A percentile compares a stretch with the other conserved stretches of the same genome.
Conservation (phyloP, 345 rosid genomes). For the Combretum micranthum region DNA sequence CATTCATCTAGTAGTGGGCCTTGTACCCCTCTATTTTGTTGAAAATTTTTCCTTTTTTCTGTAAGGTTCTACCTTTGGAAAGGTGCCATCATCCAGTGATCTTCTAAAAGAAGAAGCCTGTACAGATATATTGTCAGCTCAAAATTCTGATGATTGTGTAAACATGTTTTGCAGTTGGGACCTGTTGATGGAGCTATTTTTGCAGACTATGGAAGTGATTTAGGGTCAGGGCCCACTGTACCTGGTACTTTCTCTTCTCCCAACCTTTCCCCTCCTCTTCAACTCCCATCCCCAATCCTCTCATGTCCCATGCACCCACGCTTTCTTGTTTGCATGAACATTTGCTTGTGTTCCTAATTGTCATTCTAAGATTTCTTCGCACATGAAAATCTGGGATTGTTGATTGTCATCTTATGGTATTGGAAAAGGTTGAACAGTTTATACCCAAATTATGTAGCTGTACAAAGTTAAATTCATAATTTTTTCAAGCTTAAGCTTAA, state of each 20-base stretch:
- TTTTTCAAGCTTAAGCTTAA: too few relatives aligned
- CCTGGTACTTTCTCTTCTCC: slow-evolving; percentile 42
- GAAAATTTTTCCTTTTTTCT: neutral
- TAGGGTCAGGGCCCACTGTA: slow-evolving; percentile 72
- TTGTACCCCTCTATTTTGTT: too few relatives aligned
- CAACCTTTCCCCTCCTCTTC: neutral
- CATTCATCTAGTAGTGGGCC: too few relatives aligned
- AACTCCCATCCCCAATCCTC: neutral
- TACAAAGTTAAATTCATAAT: too few relatives aligned
- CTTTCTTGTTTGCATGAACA: neutral
- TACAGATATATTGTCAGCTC: too few relatives aligned
- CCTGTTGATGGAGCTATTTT: slow-evolving; percentile 82
- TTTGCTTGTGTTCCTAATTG: too few relatives aligned
- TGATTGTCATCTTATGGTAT: too few relatives aligned
- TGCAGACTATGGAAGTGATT: slow-evolving; percentile 84
- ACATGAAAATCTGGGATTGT: too few relatives aligned
- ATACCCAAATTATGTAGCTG: too few relatives aligned
- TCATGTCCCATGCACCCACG: neutral
- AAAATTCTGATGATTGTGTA: neutral
- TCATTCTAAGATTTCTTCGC: too few relatives aligned
- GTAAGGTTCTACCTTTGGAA: neutral
- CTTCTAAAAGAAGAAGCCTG: neutral
- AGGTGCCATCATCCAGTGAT: neutral
- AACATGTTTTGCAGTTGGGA: slow-evolving; percentile 50
- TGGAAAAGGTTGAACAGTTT: too few relatives aligned